phyloP scores from a whole-genome alignment of 2,329 filamentous ascomycete species.

The Apiospora kogelbergensis region DNA sequence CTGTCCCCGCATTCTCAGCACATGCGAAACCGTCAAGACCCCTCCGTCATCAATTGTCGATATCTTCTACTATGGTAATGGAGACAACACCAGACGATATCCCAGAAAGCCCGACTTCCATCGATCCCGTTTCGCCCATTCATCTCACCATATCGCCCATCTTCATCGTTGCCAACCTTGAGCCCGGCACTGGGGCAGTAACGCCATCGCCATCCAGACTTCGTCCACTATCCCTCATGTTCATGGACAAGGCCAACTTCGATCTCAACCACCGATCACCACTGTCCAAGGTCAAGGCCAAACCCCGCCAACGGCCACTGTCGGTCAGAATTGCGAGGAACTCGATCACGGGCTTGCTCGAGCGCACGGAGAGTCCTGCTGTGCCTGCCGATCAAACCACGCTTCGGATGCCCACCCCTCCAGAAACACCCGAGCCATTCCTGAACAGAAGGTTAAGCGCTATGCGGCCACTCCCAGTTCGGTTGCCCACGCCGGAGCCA shows the following conservation, averaged over 20 bases:
- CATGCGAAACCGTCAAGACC: constrained; percentile 10
- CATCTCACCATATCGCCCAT: constrained; percentile 4
- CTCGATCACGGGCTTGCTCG: constrained; percentile 21
- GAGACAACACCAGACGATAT: constrained; percentile 11
- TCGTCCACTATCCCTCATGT: constrained; percentile 8
- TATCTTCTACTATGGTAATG: constrained; percentile 29
- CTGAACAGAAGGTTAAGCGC: neutral
- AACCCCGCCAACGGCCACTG: constrained; percentile 20
- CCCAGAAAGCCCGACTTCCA: neutral
- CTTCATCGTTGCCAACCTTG: constrained; percentile 12
- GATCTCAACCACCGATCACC: constrained; percentile 15
- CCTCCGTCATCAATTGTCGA: constrained; percentile 16
- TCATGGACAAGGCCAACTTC: neutral
- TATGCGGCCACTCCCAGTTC: neutral
- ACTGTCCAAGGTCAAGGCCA: constrained; percentile 19
- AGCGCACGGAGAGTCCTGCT: constrained; percentile 5
- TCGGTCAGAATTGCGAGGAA: constrained; percentile 25
- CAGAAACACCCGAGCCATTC: constrained; percentile 4
- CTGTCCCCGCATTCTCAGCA: constrained; percentile 20
- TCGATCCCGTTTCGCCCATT: neutral
- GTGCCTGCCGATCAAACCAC: constrained; percentile 9
- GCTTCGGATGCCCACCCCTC: constrained; percentile 13
- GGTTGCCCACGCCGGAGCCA: constrained; percentile 4
- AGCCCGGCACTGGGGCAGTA: neutral
- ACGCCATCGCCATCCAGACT: neutral